Percentiles rank a stretch among this genome's conserved stretches.
phyloP scores from a whole-genome alignment of 2,329 filamentous ascomycete genomes.

The Ceratocystis ficicola region DNA sequence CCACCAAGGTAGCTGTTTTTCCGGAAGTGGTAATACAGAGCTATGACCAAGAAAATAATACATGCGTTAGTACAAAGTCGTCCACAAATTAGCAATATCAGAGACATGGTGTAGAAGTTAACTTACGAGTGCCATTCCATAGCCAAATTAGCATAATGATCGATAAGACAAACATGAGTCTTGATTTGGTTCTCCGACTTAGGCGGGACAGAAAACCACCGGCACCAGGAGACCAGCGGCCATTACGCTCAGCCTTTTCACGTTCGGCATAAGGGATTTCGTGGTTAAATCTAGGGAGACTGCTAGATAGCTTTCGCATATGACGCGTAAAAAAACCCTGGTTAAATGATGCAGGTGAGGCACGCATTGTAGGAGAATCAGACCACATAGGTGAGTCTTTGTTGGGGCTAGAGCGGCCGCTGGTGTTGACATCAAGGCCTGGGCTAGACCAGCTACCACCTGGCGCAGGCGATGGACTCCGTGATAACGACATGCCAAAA shows the following conservation, averaged over 20 bases:
- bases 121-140: conserved; percentile 65
- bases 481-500: conserved; percentile 65
- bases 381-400: conserved; percentile 20
- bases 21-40: conserved; percentile 52
- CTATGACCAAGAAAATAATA: conserved; percentile 29
- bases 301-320: conserved; percentile 67
- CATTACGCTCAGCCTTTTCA: conserved; percentile 54
- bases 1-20: conserved; percentile 62
- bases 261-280: conserved; percentile 54
- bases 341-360: conserved; percentile 67
- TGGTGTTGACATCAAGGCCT: conserved; percentile 56
- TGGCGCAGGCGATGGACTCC: conserved; percentile 73
- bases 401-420: conserved; percentile 54
- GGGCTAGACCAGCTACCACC: conserved; percentile 84
- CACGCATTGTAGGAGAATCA: conserved; percentile 27
- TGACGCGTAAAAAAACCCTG: conserved; percentile 80
- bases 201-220: conserved; percentile 41
- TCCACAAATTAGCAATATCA: not conserved
- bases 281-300: conserved; percentile 59
- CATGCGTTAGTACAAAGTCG: not conserved
- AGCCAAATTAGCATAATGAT: conserved; percentile 50
- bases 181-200: conserved; percentile 53
- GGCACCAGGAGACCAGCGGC: conserved; percentile 33
- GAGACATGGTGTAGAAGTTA: not conserved
- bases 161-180: conserved; percentile 46